Evolutionary conservation across 179 eudicot species (phyloP), one percentile per base, ranked within the genome.

Genomic region (Spinacia oleracea): DNA sequence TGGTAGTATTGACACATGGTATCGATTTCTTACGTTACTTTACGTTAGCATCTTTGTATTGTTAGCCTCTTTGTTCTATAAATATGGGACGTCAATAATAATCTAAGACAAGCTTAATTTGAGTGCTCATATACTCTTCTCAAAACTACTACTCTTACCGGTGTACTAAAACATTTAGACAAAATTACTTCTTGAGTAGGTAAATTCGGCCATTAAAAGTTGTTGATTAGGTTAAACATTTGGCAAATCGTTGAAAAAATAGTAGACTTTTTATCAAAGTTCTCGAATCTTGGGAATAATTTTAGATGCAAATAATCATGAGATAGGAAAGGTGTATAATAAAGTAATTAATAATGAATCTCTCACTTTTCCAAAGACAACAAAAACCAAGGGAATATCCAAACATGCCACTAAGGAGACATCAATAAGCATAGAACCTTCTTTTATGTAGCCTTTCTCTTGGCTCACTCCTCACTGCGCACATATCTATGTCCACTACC

Each of bases 401-500:
- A 40, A 62, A 75, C n/a, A 25, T 25, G 55, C 78, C 79, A 79
- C 79, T 83, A 27, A 51, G 82, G 85, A 78, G 79, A 82, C 85
- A 82, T 74, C 16, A 74, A 34, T 72, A 75, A 76, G 83, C 80
- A 83, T 59, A 79, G 85, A 83, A 83, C 83, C 83, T 83, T 76
- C 85, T 83, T 76, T 72, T 79, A 20, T 82, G 82, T 62, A 78
- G 79, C 58, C 77, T 40, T 58, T 75, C 25, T 10, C 75, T 77
- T 80, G 55, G 73, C 64, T 40, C 40, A 4, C 2, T 35, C n/a
- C 2, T 35, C n/a, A 31, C 38, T 48, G 63, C 46, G 21, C 79
- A 50, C 18, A 48, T 32, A 63, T 67, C 62, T 27, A 65, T 4
- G 25, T 55, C 74, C 74, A 29, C 78, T 48, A 64, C 25, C 51